Percentiles rank a stretch among this genome's conserved stretches.
Evolutionary conservation across 2,329 filamentous ascomycete genomes (phyloP).

Genomic region (Trichoderma sp.): DNA sequence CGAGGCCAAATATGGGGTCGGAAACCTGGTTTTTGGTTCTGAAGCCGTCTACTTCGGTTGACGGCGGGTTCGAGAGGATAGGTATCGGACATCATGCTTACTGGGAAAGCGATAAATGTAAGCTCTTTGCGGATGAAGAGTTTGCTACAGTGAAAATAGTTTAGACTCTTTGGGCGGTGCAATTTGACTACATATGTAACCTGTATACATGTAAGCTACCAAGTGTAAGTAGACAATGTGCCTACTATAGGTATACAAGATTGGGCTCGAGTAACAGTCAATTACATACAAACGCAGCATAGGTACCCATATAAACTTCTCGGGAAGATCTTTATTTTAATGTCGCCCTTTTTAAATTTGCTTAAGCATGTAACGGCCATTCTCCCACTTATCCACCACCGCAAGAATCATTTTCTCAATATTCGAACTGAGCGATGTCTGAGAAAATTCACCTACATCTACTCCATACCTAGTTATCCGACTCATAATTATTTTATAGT

Average conservation of each 20-base stretch:
- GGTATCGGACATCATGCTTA: not conserved
- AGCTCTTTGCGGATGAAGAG: not conserved
- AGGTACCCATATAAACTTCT: no score
- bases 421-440: no score
- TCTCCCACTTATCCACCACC: not conserved
- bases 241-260: not conserved
- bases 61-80: not conserved
- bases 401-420: no score
- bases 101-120: not conserved
- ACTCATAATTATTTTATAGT: no score
- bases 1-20: not conserved
- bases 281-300: no score
- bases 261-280: not conserved
- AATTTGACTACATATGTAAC: not conserved
- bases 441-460: no score
- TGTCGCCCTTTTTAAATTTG: not conserved
- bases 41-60: not conserved
- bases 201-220: not conserved
- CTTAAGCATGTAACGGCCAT: not conserved
- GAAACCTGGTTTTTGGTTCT: not conserved
- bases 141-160: not conserved
- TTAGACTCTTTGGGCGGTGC: not conserved
- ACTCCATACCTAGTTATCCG: no score
- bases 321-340: not conserved
- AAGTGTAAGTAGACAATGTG: no score